Evolutionary conservation across 352 stramenopile species (phyloP), one percentile per base, ranked within the genome.

Genomic region (Saprolegnia diclina): DNA sequence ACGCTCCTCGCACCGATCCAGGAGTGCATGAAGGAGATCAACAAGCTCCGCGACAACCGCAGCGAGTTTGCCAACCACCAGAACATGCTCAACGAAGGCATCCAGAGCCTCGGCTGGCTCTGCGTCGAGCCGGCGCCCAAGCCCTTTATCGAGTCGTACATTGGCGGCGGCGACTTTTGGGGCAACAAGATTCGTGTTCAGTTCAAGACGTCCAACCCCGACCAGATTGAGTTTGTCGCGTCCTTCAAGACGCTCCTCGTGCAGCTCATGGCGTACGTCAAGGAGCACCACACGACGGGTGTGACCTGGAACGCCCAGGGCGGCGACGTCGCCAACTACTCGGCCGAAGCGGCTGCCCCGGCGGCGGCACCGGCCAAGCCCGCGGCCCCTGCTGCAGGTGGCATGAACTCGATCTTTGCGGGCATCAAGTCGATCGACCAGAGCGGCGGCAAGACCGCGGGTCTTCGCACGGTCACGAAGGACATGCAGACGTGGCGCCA

Each of bases 161-260:
- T 98, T 65, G 96, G 91, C 48, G 92, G 88, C 53, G 93, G 85
- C 46, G 95, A 99, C 74, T 98, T 98, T 78, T 99, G 95, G 92
- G 91, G 91, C 53, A 99, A 99, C 81, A 98, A 98, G 76, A 98
- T 99, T 77, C 83, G 96, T 57, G 96, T 98, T 76, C 88, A 98
- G 74, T 98, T 90, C 81, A 98, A 98, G 73, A 96, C 94, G 38
- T 88, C 90, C 63, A 87, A 94, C 45, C 79, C 89, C 4, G 82
- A 93, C 46, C 94, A 98, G 54, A 85, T 98, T 61, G 84, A 82
- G 22, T 99, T 98, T 72, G 97, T 97, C 64, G 85, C 97, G 77
- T 77, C 80, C 10, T 94, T 99, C 70, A 99, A 98, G 79, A 81
- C 72, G 37, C 71, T 98, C 38, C 70, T 98, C 6, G 77, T 81